Percentiles rank a stretch among this genome's conserved stretches.
Evolutionary conservation across 257 asterid species (phyloP).

Genomic region (Linaria vulgaris): DNA sequence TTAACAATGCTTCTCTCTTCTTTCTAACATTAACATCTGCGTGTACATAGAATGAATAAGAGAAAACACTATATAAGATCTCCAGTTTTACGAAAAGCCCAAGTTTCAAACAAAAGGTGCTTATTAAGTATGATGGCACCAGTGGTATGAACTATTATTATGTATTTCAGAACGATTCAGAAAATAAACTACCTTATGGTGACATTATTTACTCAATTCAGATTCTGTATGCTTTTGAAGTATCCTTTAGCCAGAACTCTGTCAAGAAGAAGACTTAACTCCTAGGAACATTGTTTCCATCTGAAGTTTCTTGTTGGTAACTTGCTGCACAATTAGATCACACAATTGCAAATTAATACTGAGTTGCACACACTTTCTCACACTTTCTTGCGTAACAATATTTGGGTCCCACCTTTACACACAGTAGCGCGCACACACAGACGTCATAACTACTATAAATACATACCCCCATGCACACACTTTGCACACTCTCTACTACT

Average conservation of each 20-base stretch:
- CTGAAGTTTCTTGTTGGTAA: constrained; percentile 62
- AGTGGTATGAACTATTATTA: neutral
- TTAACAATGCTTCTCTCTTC: neutral
- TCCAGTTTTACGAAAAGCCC: no score
- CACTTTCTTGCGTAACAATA: no score
- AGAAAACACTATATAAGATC: no score
- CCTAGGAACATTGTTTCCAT: constrained; percentile 91
- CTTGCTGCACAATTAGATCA: constrained; percentile 53
- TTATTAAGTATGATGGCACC: no score
- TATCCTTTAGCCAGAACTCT: constrained; percentile 81
- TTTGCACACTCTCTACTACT: no score
- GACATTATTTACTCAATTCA: neutral
- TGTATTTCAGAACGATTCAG: constrained; percentile 10
- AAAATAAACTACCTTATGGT: neutral
- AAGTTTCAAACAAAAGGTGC: no score
- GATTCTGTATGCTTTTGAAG: constrained; percentile 47
- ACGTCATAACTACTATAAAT: no score
- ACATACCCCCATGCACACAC: no score
- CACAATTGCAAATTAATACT: constrained; percentile 2
- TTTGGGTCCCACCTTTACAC: no score
- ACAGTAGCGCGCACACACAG: no score
- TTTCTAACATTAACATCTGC: neutral
- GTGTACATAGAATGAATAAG: no score
- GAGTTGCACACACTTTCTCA: neutral
- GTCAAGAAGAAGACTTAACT: constrained; percentile 76